A percentile compares a stretch with the other conserved stretches of the same genome.
These are phyloP conservation scores for Euphrasia arctica DNA, from an alignment of 305 asterid species.

Conservation along the genomic window DNA sequence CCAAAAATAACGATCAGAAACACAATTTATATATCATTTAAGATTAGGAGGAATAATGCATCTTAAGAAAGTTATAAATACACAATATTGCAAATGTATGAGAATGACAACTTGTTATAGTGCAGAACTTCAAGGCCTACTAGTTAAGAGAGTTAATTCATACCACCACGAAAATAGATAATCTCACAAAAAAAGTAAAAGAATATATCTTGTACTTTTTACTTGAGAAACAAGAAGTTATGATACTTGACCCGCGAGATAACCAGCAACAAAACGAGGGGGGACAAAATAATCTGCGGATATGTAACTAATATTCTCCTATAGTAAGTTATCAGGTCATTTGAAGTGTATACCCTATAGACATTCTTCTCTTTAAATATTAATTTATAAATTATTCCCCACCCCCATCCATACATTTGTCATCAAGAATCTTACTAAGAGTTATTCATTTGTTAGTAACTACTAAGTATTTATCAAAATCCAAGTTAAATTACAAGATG, in stretches of 20 bases:
- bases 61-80: slow-evolving; percentile 1
- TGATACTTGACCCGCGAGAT: background rate
- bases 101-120: background rate
- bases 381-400: too few species aligned
- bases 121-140: background rate
- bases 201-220: background rate
- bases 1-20: slow-evolving; percentile 26
- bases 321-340: background rate
- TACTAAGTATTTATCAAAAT: background rate
- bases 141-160: slow-evolving; percentile 4
- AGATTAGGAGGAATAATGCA: slow-evolving; percentile 13
- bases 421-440: background rate
- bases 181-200: slow-evolving; percentile 1
- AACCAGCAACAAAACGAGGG: background rate
- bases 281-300: background rate
- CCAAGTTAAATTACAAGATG: background rate
- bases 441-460: background rate
- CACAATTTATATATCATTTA: slow-evolving; percentile 7
- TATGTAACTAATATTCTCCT: background rate
- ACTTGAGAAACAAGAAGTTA: too few species aligned
- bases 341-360: background rate
- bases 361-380: too few species aligned
- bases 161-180: slow-evolving; percentile 1
- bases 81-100: slow-evolving; percentile 15
- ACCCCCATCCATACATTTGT: background rate